These are phyloP conservation scores for Abelmoschus esculentus DNA, from an alignment of 345 rosid species.

Conservation along the genomic window DNA sequence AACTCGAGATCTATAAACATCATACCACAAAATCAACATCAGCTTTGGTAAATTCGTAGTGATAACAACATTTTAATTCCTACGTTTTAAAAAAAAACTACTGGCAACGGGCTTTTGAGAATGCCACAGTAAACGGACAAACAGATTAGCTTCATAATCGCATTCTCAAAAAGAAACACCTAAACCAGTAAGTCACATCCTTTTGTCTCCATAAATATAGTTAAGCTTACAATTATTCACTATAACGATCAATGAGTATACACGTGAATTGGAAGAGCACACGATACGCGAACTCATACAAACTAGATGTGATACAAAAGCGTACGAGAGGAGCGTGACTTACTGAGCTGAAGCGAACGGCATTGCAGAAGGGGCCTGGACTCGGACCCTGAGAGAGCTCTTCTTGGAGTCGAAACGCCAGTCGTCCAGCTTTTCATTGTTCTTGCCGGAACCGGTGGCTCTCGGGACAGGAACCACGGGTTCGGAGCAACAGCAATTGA, in stretches of 20 bases:
- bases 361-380: slow-evolving; percentile 52
- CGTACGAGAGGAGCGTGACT: background rate
- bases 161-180: background rate
- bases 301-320: background rate
- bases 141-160: background rate
- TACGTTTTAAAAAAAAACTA: background rate
- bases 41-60: background rate
- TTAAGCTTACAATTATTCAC: background rate
- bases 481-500: slow-evolving; percentile 54
- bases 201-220: background rate
- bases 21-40: background rate
- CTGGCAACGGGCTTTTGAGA: background rate
- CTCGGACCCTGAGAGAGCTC: slow-evolving; percentile 40
- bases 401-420: slow-evolving; percentile 47
- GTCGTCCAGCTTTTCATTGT: slow-evolving; percentile 46
- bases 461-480: slow-evolving; percentile 47
- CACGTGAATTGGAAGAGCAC: background rate
- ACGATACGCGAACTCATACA: background rate
- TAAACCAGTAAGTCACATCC: background rate
- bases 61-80: background rate
- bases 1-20: slow-evolving; percentile 46
- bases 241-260: background rate
- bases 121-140: background rate
- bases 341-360: slow-evolving; percentile 82
- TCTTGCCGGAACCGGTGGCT: slow-evolving; percentile 19